Evolutionary conservation across 306 rosid genomes (phyloP).

Genomic region (Sechiopsis laciniata): DNA sequence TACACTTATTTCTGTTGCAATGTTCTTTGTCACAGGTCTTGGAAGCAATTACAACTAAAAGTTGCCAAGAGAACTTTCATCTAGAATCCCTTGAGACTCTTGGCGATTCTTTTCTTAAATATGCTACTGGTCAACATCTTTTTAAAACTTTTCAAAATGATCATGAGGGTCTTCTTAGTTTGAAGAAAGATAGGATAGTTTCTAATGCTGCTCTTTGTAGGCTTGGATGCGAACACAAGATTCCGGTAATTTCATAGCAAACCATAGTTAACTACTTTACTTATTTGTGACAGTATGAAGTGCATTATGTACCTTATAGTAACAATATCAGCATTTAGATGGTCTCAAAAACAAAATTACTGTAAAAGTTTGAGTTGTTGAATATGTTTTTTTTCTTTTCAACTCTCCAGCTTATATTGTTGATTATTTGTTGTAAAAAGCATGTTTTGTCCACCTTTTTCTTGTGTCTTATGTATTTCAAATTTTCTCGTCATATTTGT

Average conservation of each 20-base stretch:
- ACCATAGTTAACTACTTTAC: background rate
- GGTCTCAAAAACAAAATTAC: background rate
- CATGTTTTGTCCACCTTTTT: background rate
- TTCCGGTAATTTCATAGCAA: slow-evolving; percentile 43
- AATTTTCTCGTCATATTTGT: background rate
- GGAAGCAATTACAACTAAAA: slow-evolving; percentile 78
- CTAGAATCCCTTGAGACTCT: slow-evolving; percentile 83
- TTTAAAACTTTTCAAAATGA: slow-evolving; percentile 41
- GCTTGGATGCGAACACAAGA: slow-evolving; percentile 46
- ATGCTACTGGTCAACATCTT: slow-evolving; percentile 63
- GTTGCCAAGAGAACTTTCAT: slow-evolving; percentile 64
- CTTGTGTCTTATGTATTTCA: background rate
- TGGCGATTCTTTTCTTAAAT: slow-evolving; percentile 91
- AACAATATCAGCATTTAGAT: slow-evolving; percentile 4
- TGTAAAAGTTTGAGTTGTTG: slow-evolving; percentile 8
- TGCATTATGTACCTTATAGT: background rate
- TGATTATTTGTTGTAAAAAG: background rate
- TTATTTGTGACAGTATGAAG: background rate
- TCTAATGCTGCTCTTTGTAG: slow-evolving; percentile 61
- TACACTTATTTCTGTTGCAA: background rate
- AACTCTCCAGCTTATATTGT: background rate
- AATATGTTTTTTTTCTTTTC: background rate
- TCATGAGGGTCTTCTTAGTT: slow-evolving; percentile 72
- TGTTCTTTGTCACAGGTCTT: slow-evolving; percentile 44
- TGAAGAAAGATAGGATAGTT: slow-evolving; percentile 54